Conservation (phyloP, 768 basidiomycete genomes). For the Psilocybe subaeruginosa region DNA sequence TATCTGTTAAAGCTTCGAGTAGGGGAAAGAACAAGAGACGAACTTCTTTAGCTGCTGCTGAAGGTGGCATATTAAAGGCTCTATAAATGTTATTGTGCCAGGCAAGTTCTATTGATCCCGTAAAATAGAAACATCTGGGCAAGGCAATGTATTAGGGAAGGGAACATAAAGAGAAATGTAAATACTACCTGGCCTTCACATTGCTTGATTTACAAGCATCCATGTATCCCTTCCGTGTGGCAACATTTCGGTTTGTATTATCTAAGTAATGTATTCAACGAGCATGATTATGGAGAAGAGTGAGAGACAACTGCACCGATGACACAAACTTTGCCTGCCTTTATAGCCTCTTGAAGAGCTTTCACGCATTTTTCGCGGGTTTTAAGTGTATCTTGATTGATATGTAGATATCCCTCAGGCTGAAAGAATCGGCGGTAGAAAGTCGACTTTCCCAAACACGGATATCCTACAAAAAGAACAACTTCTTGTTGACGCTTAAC, state of each 20-base stretch:
- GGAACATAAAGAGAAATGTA: background rate
- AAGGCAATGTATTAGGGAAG: background rate
- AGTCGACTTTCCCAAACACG: constrained; percentile 76
- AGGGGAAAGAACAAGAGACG: constrained; percentile 13
- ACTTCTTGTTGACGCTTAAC: constrained; percentile 39
- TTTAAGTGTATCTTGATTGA: constrained; percentile 86
- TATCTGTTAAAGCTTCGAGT: background rate
- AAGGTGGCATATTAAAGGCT: constrained; percentile 61
- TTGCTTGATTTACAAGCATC: constrained; percentile 60
- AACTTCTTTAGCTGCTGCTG: constrained; percentile 45
- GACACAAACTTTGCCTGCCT: constrained; percentile 66
- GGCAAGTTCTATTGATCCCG: constrained; percentile 77
- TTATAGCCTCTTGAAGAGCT: constrained; percentile 57
- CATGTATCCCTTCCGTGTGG: constrained; percentile 74
- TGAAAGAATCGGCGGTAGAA: constrained; percentile 76
- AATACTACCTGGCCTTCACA: constrained; percentile 56
- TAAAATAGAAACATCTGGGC: constrained; percentile 73
- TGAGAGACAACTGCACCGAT: constrained; percentile 56
- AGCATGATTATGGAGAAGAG: background rate
- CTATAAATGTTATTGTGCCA: constrained; percentile 96
- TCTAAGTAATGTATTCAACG: constrained; percentile 44
- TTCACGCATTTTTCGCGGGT: constrained; percentile 78
- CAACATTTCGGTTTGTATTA: constrained; percentile 85
- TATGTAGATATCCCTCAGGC: constrained; percentile 69
- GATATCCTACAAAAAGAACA: constrained; percentile 55